These are phyloP conservation scores for Gossypium gossypioides DNA, from an alignment of 441 rosid species.

Conservation along the genomic window DNA sequence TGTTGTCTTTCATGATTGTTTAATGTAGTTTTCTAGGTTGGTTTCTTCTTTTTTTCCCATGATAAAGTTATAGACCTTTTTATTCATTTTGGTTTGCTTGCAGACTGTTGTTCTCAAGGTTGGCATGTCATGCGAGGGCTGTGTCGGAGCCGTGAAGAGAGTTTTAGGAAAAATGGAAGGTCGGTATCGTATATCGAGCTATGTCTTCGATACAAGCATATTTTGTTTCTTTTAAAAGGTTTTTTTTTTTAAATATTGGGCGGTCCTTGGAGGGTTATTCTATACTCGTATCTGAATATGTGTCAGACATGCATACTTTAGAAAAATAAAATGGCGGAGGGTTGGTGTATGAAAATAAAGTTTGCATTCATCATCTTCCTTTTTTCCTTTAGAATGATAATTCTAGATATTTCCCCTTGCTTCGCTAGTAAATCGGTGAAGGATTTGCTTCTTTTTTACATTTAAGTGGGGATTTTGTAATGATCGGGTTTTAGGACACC, in stretches of 20 bases:
- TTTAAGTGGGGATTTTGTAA: too few species aligned
- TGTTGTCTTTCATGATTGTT: background rate
- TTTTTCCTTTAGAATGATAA: background rate
- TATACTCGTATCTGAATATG: too few species aligned
- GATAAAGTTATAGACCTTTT: background rate
- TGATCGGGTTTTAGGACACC: too few species aligned
- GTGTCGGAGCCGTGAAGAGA: slow-evolving; percentile 82
- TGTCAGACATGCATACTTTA: too few species aligned
- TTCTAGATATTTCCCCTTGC: background rate
- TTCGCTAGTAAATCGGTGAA: background rate
- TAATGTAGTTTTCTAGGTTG: background rate
- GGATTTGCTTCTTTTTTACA: background rate
- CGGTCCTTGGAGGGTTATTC: too few species aligned
- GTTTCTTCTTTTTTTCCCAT: background rate
- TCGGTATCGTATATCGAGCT: slow-evolving; percentile 12
- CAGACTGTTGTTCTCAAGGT: slow-evolving; percentile 87
- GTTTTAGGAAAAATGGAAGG: slow-evolving; percentile 90
- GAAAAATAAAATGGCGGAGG: background rate
- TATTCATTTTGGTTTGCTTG: slow-evolving; percentile 16
- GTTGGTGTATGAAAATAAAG: background rate
- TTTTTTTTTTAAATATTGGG: too few species aligned
- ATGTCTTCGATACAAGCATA: too few species aligned
- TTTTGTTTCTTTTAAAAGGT: too few species aligned
- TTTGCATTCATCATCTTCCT: background rate
- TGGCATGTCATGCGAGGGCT: slow-evolving; percentile 81